Percentiles rank a stretch among this genome's conserved stretches.
These are phyloP conservation scores for Leavenworthia alabamica DNA, from an alignment of 345 rosid species.

Conservation along the genomic window DNA sequence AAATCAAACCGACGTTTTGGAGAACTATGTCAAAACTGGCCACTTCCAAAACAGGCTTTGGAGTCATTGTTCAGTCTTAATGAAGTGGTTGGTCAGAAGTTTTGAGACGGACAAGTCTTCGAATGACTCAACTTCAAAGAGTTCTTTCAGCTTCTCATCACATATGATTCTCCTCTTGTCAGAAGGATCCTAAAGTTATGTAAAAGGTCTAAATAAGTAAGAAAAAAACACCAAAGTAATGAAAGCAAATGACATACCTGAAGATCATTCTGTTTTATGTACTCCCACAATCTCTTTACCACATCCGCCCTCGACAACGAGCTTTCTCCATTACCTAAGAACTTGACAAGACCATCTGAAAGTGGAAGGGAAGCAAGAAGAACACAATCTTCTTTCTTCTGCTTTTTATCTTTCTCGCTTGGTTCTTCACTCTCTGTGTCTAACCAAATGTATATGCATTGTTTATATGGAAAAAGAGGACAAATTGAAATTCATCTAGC, in stretches of 20 bases:
- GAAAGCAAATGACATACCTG: conserved; percentile 40
- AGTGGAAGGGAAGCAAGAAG: conserved; percentile 53
- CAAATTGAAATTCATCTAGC: conserved; percentile 5
- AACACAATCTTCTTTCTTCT: conserved; percentile 47
- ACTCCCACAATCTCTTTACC: conserved; percentile 56
- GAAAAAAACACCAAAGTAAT: background rate
- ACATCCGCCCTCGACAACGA: conserved; percentile 46
- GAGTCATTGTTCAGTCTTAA: conserved; percentile 47
- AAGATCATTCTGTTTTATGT: conserved; percentile 55
- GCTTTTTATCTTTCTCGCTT: conserved; percentile 41
- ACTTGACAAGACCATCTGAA: conserved; percentile 50
- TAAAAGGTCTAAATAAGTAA: background rate
- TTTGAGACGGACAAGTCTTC: conserved; percentile 39
- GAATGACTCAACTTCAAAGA: conserved; percentile 51
- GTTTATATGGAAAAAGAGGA: conserved; percentile 1
- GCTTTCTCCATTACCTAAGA: conserved; percentile 60
- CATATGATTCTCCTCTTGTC: conserved; percentile 47
- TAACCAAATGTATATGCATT: background rate
- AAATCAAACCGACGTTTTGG: background rate
- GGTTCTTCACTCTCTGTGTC: conserved; percentile 34
- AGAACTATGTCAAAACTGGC: conserved; percentile 34
- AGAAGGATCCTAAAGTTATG: conserved; percentile 44
- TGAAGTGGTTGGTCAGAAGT: conserved; percentile 45
- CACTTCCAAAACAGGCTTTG: conserved; percentile 23
- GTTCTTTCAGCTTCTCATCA: conserved; percentile 56